phyloP scores from a whole-genome alignment of 179 eudicot genomes.

The Vitellaria paradoxa region DNA sequence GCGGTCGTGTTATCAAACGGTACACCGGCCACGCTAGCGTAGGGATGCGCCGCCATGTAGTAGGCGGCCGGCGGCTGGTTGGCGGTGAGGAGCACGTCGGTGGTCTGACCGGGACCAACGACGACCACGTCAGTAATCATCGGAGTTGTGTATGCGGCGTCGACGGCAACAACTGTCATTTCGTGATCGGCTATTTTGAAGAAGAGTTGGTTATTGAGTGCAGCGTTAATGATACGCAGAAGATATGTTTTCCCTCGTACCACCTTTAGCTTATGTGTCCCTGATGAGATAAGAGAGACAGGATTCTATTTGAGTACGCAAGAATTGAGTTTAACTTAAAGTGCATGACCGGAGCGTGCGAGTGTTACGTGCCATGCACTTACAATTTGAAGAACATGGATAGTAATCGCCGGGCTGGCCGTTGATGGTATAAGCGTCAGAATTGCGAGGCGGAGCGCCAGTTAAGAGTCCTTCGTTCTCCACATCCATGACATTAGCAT shows the following conservation, averaged over 20 bases:
- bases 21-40: constrained; percentile 30
- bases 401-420: constrained; percentile 56
- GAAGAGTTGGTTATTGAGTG: constrained; percentile 55
- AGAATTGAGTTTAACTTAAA: too few relatives aligned
- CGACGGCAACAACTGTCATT: constrained; percentile 57
- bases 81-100: constrained; percentile 56
- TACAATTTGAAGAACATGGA: constrained; percentile 39
- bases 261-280: constrained; percentile 34
- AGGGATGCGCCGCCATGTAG: constrained; percentile 55
- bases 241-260: constrained; percentile 50
- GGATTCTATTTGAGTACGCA: not conserved
- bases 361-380: constrained; percentile 1
- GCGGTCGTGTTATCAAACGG: constrained; percentile 40
- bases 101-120: constrained; percentile 54
- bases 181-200: constrained; percentile 58
- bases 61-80: constrained; percentile 36
- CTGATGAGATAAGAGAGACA: constrained; percentile 19
- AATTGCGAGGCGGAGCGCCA: constrained; percentile 39
- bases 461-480: constrained; percentile 27
- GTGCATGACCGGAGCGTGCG: too few relatives aligned
- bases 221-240: constrained; percentile 65
- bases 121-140: constrained; percentile 42
- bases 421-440: constrained; percentile 57
- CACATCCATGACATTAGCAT: constrained; percentile 42
- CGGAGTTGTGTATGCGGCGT: constrained; percentile 56